Conservation (phyloP, 768 basidiomycete genomes). For the Lactarius tabidus region DNA sequence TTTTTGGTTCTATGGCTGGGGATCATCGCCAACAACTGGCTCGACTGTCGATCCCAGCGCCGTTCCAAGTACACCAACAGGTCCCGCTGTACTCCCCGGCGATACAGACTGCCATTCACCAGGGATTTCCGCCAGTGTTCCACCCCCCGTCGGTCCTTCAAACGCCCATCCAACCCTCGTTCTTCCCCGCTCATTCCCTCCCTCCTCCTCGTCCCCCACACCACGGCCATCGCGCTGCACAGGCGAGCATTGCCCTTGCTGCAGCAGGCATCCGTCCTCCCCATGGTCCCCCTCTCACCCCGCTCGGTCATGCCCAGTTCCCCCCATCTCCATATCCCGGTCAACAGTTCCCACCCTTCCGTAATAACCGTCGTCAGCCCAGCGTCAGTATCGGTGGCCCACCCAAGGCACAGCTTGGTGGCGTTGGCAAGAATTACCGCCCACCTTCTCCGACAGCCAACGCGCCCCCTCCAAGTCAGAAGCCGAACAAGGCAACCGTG, state of each 20-base stretch:
- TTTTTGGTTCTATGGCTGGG: neutral
- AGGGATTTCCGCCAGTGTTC: slow-evolving; percentile 53
- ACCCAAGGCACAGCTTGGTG: slow-evolving; percentile 82
- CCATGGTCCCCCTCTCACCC: slow-evolving; percentile 53
- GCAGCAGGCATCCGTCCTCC: slow-evolving; percentile 57
- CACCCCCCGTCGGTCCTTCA: slow-evolving; percentile 48
- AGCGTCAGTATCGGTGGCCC: slow-evolving; percentile 76
- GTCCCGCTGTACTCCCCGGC: slow-evolving; percentile 59
- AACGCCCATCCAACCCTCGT: slow-evolving; percentile 73
- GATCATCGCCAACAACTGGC: slow-evolving; percentile 49
- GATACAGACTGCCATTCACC: slow-evolving; percentile 56
- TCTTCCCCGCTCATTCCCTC: slow-evolving; percentile 46
- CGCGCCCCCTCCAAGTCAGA: slow-evolving; percentile 29
- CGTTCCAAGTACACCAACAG: slow-evolving; percentile 55
- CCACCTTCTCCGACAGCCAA: slow-evolving; percentile 48
- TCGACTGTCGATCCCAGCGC: slow-evolving; percentile 54
- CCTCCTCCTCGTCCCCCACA: slow-evolving; percentile 49
- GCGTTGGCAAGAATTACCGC: slow-evolving; percentile 71
- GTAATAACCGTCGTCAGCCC: slow-evolving; percentile 62
- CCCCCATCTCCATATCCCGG: slow-evolving; percentile 45
- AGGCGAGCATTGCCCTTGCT: slow-evolving; percentile 61
- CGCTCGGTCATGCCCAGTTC: slow-evolving; percentile 55
- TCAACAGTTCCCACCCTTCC: slow-evolving; percentile 35
- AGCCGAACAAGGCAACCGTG: slow-evolving; percentile 64
- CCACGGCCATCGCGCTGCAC: slow-evolving; percentile 44